Percentiles rank a stretch among this genome's conserved stretches.
Evolutionary conservation across 192 early-diverging fungal genomes (phyloP).

Genomic region (Backusella luteola): DNA sequence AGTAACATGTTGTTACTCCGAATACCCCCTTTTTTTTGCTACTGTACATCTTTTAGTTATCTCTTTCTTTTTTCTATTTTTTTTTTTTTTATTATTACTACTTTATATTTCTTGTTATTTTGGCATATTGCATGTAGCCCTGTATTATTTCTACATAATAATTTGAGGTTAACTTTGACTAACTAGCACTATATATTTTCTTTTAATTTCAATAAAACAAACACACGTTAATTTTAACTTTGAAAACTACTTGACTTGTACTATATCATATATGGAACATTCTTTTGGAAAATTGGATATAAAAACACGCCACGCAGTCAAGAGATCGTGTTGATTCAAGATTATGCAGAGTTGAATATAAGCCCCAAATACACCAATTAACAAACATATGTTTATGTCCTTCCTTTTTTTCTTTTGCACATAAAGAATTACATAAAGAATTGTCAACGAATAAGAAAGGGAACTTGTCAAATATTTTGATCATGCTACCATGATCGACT

Average conservation of each 20-base stretch:
- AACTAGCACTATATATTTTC: not conserved
- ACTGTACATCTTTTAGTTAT: not conserved
- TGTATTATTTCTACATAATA: not conserved
- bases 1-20: not conserved
- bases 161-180: not conserved
- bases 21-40: slow-evolving; percentile 4
- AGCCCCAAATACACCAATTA: not conserved
- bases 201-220: not conserved
- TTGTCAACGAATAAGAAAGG: too few relatives aligned
- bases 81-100: not conserved
- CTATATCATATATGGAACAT: too few relatives aligned
- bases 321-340: not conserved
- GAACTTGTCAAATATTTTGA: too few relatives aligned
- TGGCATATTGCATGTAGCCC: not conserved
- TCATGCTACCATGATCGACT: not conserved
- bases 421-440: not conserved
- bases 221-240: not conserved
- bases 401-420: too few relatives aligned
- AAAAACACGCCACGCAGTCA: not conserved
- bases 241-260: not conserved
- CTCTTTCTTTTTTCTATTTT: not conserved
- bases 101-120: not conserved
- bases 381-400: too few relatives aligned
- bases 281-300: not conserved
- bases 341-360: not conserved